phyloP scores from a whole-genome alignment of 495 filamentous ascomycete genomes.

The Neurospora cerealis region DNA sequence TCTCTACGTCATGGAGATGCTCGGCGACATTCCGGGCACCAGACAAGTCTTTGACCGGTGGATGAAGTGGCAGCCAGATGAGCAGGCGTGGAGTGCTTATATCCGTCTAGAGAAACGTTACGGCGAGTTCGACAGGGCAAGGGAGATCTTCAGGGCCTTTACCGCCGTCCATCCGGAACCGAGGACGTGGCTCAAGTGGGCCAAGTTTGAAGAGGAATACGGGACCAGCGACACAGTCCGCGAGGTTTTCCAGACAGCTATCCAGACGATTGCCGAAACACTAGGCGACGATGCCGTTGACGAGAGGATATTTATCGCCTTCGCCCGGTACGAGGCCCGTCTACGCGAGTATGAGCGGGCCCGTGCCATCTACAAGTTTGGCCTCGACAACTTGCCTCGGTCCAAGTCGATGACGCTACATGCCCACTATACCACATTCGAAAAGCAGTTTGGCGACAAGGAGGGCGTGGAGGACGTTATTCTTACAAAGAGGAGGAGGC shows the following conservation, averaged over 20 bases:
- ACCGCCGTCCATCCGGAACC: conserved; percentile 92
- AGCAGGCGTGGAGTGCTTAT: conserved; percentile 89
- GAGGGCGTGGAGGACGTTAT: conserved; percentile 95
- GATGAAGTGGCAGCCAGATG: conserved; percentile 97
- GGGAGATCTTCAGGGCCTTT: conserved; percentile 81
- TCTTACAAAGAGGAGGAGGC: conserved; percentile 82
- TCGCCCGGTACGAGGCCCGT: conserved; percentile 85
- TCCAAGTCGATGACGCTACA: conserved; percentile 79
- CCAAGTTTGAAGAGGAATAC: conserved; percentile 90
- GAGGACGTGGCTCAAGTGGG: conserved; percentile 98
- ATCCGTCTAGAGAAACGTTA: conserved; percentile 97
- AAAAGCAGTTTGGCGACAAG: conserved; percentile 92
- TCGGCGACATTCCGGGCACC: conserved; percentile 85
- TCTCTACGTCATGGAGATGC: conserved; percentile 97
- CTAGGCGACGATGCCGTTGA: conserved; percentile 95
- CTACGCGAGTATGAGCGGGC: conserved; percentile 92
- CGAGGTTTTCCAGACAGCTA: conserved; percentile 82
- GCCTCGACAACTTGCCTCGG: conserved; percentile 80
- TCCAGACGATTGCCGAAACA: conserved; percentile 83
- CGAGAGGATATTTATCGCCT: conserved; percentile 87
- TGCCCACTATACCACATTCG: conserved; percentile 90
- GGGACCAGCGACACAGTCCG: conserved; percentile 85
- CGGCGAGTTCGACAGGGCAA: conserved; percentile 73
- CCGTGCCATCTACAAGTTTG: conserved; percentile 94
- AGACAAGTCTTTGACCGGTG: conserved; percentile 94